A percentile compares a stretch with the other conserved stretches of the same genome.
Conservation (phyloP, 495 filamentous ascomycete species). For the Neurospora pannonica region DNA sequence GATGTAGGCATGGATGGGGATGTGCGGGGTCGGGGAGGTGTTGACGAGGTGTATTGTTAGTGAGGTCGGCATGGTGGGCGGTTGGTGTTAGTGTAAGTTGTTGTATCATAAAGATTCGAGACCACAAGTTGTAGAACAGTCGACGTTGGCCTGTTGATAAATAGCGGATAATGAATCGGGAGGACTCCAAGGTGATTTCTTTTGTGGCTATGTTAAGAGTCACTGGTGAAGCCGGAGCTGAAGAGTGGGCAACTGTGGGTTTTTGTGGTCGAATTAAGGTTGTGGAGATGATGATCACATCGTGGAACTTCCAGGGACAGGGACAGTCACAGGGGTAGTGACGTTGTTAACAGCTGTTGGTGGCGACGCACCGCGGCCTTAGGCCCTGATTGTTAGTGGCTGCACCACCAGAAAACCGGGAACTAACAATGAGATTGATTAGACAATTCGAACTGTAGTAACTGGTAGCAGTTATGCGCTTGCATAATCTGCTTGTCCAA, state of each 20-base stretch:
- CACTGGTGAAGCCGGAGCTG: not conserved
- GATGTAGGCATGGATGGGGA: slow-evolving; percentile 29
- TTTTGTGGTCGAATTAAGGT: not conserved
- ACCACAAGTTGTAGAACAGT: not conserved
- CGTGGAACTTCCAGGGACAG: not conserved
- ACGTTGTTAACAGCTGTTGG: not conserved
- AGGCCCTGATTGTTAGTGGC: not conserved
- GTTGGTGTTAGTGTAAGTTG: not conserved
- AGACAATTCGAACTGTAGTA: not conserved
- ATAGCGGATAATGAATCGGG: not conserved
- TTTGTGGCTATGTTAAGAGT: not conserved
- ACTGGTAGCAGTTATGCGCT: not conserved
- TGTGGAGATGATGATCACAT: not conserved
- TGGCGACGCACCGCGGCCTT: not conserved
- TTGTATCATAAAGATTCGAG: not conserved
- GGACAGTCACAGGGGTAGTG: not conserved
- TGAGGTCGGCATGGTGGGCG: slow-evolving; percentile 27
- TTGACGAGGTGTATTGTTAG: slow-evolving; percentile 32
- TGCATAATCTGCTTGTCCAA: not conserved
- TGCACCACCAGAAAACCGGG: not conserved
- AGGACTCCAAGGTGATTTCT: not conserved
- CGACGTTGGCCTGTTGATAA: not conserved
- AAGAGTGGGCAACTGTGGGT: not conserved
- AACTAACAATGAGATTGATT: not conserved
- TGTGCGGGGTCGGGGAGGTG: slow-evolving; percentile 16